Evolutionary conservation across 495 filamentous ascomycete genomes (phyloP), one percentile per base, ranked within the genome.

Genomic region (Lasiosphaeris hirsuta): DNA sequence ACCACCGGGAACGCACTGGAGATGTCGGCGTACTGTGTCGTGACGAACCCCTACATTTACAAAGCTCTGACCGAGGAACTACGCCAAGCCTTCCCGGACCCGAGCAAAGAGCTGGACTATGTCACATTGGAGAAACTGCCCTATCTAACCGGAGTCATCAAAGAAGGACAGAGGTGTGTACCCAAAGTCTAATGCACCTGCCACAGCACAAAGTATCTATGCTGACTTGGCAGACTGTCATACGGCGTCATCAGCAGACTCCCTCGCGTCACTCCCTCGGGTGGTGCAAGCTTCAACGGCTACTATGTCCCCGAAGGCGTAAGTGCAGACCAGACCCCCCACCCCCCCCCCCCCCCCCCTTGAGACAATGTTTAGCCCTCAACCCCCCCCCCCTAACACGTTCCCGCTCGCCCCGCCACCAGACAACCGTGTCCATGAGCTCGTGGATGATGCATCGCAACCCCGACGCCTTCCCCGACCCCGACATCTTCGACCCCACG

Each of bases 401-500:
- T 61, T 67, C 7, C n/a, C n/a, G n/a, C 55, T 30, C 5, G 23
- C 23, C 23, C 23, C 13, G 42, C 38, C 13, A 45, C 38, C 37
- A 59, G 66, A 68, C 59, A 0, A 37, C 47, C 35, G 66, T 68
- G 0, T 60, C 58, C 10, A 66, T 69, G 36, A 55, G 56, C 36
- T 54, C 69, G 0, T 66, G 61, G 38, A 63, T 65, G n/a, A 63
- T 66, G 23, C 67, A 69, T 33, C 72, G 68, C 30, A 69, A 72
- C 10, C 54, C 63, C 3, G 59, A 55, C 1, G 74, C 81, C 49
- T 84, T 83, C 60, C 66, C 68, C 11, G 40, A 66, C 7, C 75
- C 82, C 0, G 69, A 81, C 11, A 41, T 56, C 4, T 84, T 78
- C 56, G 58, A 72, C 1, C 82, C 81, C 0, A 76, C 83, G 11